These are phyloP conservation scores for Zopfia rhizophila DNA, from an alignment of 2,329 filamentous ascomycete genomes.

Conservation along the genomic window DNA sequence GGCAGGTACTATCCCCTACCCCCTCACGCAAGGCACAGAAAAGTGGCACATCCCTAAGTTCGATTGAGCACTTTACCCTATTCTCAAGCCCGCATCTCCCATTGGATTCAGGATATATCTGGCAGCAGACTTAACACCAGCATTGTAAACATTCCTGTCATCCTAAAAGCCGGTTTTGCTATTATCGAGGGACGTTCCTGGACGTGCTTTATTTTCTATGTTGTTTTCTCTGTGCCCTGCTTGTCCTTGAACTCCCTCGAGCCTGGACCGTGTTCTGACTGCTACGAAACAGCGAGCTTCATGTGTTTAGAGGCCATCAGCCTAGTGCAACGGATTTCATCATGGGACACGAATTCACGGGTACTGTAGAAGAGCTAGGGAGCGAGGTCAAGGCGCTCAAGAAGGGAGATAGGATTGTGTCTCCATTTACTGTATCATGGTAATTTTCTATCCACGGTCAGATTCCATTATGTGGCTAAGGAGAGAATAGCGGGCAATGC, in stretches of 20 bases:
- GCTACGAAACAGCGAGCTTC: conserved; percentile 73
- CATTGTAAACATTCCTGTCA: too few species aligned
- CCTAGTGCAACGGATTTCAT: conserved; percentile 72
- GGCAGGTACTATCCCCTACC: conserved; percentile 71
- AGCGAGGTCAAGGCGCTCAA: conserved; percentile 73
- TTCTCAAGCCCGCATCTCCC: too few species aligned
- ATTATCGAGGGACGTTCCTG: too few species aligned
- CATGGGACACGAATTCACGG: conserved; percentile 89
- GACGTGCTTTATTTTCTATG: neutral
- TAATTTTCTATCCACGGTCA: conserved; percentile 1
- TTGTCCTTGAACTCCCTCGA: neutral
- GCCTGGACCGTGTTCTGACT: neutral
- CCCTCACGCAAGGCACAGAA: neutral
- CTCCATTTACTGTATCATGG: conserved; percentile 75
- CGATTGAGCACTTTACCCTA: too few species aligned
- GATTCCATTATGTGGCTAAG: neutral
- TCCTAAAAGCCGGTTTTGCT: too few species aligned
- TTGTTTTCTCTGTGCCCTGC: neutral
- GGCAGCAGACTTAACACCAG: too few species aligned
- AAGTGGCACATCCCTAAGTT: too few species aligned
- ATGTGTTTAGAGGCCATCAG: conserved; percentile 86
- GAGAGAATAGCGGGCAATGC: conserved; percentile 68
- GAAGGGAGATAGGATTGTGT: conserved; percentile 81
- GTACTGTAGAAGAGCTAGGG: conserved; percentile 75
- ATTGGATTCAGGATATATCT: too few species aligned